Base-by-base conservation (phyloP, 2,329 filamentous ascomycete species). In the Penicillium sclerotigenum region DNA sequence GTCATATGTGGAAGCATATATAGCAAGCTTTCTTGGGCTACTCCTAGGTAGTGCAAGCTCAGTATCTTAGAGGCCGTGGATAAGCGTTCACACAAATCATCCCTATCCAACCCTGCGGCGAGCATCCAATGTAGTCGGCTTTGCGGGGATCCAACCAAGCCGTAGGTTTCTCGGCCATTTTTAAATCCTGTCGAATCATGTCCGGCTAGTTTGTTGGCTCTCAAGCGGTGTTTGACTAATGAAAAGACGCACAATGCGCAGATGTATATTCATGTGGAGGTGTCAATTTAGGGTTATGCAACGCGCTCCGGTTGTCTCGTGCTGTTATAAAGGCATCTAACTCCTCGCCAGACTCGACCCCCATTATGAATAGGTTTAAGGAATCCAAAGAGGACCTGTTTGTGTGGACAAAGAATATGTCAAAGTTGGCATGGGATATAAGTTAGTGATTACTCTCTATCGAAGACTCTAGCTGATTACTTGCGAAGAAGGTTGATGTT, bases 231-330 rank as follows among this genome's bases (percentile, higher is more conserved):
- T 14, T 24, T 24, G 38, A 42, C 20, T 5, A 29, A 24, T 29
- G 10, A 20, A 29, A 18, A 14, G n/a, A 64, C 65, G 54, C 63
- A 54, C 2, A 49, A 71, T 26, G 59, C 59, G 18, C 54, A 57
- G 59, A 42, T 24, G 52, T 57, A 18, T 29, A 28, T 28, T 28
- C 11, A 9, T 28, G 65, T 6, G 61, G 64, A 29, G 60, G 62
- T 10, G 63, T 68, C 9, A 70, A 69, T 29, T 3, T 61, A 38
- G 42, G 47, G 4, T 56, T 59, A 53, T 31, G 18, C 9, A 48
- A 61, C 38, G 42, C 51, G 16, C 20, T 57, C 18, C 36, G 52
- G 38, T 28, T 56, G 22, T 61, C 52, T 49, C 31, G 14, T 9
- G 47, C 49, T 1, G 52, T 58, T 20, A 14, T 54, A 16, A 54